Evolutionary conservation across 164 flowering plant genomes (phyloP), one percentile per base, ranked within the genome.

Genomic region (Magnolia changhungtana): DNA sequence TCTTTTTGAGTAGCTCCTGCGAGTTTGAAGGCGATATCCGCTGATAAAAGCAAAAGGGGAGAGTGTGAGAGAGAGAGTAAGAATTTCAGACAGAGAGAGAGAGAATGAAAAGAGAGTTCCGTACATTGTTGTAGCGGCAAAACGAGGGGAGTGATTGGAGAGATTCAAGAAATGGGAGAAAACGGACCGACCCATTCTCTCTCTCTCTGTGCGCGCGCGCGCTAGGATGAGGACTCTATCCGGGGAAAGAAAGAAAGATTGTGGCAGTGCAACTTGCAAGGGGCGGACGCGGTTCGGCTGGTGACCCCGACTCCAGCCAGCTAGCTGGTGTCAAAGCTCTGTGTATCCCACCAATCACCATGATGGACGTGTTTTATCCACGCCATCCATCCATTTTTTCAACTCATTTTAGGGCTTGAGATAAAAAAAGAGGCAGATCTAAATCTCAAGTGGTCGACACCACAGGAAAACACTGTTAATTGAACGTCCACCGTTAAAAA

Each of bases 131-230:
- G 45, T 37, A 50, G 73, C 20, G 49, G 65, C 19, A 19, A 72
- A 16, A 2, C 74, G 74, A 52, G 74, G 74, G 9, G 74, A 31
- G 64, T 72, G 16, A 21, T n/a, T 61, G 9, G 76, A 74, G 50
- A 74, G 68, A 19, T 18, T 55, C 1, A 74, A 37, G 68, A 74
- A 19, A 27, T 45, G 64, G 6, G 68, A 63, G 68, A 72, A 45
- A 6, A 72, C 21, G 64, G 50, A 20, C 4, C 63, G 63, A 20
- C 63, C 64, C 74, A 72, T 72, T 71, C 23, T 18, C 20, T n/a
- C 55, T 50, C 21, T 50, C 58, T 69, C 7, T 10, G 11, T 0
- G 6, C 45, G 45, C 45, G 45, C 45, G 45, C 55, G 55, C 21
- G 21, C 18, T n/a, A 11, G 21, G 61, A 55, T 37, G 45, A 37